These are phyloP conservation scores for Naganishia sp. DNA, from an alignment of 1,284 basidiomycete genomes.

Conservation along the genomic window DNA sequence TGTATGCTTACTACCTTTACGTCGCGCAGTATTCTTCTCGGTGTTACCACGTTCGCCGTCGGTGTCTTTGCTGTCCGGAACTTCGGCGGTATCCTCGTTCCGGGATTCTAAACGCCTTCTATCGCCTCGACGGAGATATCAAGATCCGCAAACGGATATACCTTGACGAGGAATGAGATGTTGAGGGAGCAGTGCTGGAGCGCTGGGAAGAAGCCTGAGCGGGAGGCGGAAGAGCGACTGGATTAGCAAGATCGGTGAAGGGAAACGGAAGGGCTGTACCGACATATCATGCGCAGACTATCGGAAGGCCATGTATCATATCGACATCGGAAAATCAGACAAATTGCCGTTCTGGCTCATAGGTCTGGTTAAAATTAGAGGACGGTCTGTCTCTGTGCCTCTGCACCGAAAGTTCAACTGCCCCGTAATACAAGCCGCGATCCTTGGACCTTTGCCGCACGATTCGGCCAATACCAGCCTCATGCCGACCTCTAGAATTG, in stretches of 20 bases:
- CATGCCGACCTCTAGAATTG: too few relatives aligned
- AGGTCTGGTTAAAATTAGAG: too few relatives aligned
- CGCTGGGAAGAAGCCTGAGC: not conserved
- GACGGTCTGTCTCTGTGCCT: too few relatives aligned
- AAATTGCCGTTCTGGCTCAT: too few relatives aligned
- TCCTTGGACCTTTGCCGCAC: too few relatives aligned
- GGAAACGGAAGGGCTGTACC: too few relatives aligned
- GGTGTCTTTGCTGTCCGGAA: slow-evolving; percentile 33
- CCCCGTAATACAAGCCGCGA: too few relatives aligned
- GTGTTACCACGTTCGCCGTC: slow-evolving; percentile 29
- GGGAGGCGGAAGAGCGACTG: not conserved
- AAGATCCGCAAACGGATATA: not conserved
- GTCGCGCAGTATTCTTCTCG: slow-evolving; percentile 30
- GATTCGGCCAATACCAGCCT: too few relatives aligned
- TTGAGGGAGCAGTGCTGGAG: not conserved
- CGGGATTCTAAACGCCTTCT: slow-evolving; percentile 29
- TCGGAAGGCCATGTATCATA: slow-evolving; percentile 31
- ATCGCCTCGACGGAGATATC: not conserved
- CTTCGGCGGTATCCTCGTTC: slow-evolving; percentile 32
- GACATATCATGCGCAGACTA: slow-evolving; percentile 13
- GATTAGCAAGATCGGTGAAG: too few relatives aligned
- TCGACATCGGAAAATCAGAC: too few relatives aligned
- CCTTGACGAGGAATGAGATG: not conserved
- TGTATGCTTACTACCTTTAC: not conserved
- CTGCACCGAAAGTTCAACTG: too few relatives aligned